A percentile compares a stretch with the other conserved stretches of the same genome.
phyloP scores from a whole-genome alignment of 805 yeast species.

The Saccharomycopsis fibuligera region DNA sequence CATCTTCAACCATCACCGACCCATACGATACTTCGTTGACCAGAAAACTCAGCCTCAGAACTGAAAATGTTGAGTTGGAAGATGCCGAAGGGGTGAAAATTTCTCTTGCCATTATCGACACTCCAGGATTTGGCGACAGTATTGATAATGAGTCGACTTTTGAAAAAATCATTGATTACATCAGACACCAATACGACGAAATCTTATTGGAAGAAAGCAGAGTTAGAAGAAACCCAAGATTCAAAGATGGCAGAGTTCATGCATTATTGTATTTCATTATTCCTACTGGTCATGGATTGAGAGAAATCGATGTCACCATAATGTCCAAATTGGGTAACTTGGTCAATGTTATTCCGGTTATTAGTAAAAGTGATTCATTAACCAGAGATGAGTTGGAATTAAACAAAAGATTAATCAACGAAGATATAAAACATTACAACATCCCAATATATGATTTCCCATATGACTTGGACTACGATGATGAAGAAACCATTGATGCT shows the following conservation, averaged over 20 bases:
- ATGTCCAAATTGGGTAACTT: slow-evolving; percentile 73
- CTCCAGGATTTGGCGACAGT: slow-evolving; percentile 78
- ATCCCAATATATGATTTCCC: slow-evolving; percentile 75
- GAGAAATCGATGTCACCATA: slow-evolving; percentile 69
- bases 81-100: slow-evolving; percentile 84
- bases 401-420: slow-evolving; percentile 68
- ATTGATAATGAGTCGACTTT: slow-evolving; percentile 64
- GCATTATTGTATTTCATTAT: slow-evolving; percentile 69
- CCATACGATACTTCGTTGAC: slow-evolving; percentile 47
- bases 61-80: slow-evolving; percentile 76
- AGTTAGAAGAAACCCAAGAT: slow-evolving; percentile 78
- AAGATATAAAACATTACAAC: slow-evolving; percentile 65
- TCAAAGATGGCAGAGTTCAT: slow-evolving; percentile 79
- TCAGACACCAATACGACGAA: slow-evolving; percentile 79
- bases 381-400: slow-evolving; percentile 69
- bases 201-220: slow-evolving; percentile 74
- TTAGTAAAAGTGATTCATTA: slow-evolving; percentile 80
- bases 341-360: slow-evolving; percentile 80
- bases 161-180: slow-evolving; percentile 65
- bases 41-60: slow-evolving; percentile 58
- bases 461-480: slow-evolving; percentile 45
- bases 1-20: slow-evolving; percentile 50
- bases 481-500: slow-evolving; percentile 60
- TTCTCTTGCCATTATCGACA: slow-evolving; percentile 67
- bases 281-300: slow-evolving; percentile 80